phyloP scores from a whole-genome alignment of 2,329 filamentous ascomycete genomes.

The Sporothrix globosa region DNA sequence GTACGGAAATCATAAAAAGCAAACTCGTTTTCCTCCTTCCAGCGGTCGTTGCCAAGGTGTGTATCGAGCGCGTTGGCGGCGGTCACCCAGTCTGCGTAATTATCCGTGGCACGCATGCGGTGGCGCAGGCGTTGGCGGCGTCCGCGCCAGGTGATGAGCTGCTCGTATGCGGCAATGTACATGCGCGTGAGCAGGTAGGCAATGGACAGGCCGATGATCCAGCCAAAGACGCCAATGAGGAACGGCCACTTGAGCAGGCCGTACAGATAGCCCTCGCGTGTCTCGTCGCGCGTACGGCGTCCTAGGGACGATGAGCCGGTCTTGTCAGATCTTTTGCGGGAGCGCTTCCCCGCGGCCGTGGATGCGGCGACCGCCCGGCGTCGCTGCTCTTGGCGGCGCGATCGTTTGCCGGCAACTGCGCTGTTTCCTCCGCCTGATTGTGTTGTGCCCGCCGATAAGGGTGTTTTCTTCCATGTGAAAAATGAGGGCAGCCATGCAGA shows the following conservation, averaged over 20 bases:
- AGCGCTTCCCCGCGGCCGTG: constrained; percentile 42
- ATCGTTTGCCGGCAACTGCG: constrained; percentile 39
- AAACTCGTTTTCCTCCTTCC: constrained; percentile 78
- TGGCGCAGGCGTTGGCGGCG: constrained; percentile 70
- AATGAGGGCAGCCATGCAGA: constrained; percentile 25
- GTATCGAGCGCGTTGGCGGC: constrained; percentile 78
- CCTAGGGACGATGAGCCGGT: constrained; percentile 43
- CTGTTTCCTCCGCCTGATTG: neutral
- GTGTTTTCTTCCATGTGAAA: constrained; percentile 10
- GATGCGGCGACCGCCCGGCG: constrained; percentile 34
- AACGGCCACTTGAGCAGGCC: constrained; percentile 89
- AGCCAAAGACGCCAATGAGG: constrained; percentile 75
- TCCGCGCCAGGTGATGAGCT: constrained; percentile 87
- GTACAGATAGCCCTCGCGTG: constrained; percentile 90
- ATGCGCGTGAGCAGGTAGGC: constrained; percentile 79
- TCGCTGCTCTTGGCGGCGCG: constrained; percentile 43
- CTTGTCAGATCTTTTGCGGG: constrained; percentile 28
- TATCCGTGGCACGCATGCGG: constrained; percentile 70
- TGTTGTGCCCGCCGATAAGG: neutral
- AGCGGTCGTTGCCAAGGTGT: constrained; percentile 77
- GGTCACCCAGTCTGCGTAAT: constrained; percentile 80
- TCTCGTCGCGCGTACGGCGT: constrained; percentile 80
- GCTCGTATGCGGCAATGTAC: constrained; percentile 93
- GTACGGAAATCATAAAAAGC: constrained; percentile 89
- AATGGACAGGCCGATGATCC: constrained; percentile 73